phyloP scores from a whole-genome alignment of 495 filamentous ascomycete species.

The Staphylotrichum tortipilum region DNA sequence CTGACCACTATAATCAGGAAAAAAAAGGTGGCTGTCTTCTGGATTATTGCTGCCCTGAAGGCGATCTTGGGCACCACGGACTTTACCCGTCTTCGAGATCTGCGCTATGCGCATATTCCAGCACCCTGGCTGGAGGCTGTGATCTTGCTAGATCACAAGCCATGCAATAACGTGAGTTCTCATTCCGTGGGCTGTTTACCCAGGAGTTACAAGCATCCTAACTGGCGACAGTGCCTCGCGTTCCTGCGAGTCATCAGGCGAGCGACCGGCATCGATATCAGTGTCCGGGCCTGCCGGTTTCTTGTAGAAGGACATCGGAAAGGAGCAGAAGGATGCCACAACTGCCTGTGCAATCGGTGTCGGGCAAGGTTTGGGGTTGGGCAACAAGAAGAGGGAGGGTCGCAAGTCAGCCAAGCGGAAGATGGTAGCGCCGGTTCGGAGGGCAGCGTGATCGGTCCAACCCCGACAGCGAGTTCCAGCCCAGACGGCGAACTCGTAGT shows the following conservation, averaged over 20 bases:
- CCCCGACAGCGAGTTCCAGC: too few relatives aligned
- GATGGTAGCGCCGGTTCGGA: too few relatives aligned
- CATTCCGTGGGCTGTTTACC: neutral
- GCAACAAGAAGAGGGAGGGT: too few relatives aligned
- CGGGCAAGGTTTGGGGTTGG: too few relatives aligned
- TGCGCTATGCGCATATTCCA: neutral
- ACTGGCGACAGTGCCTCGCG: neutral
- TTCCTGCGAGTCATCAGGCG: neutral
- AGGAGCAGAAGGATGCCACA: neutral
- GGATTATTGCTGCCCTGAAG: conserved; percentile 2
- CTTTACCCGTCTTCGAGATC: neutral
- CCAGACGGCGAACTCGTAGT: too few relatives aligned
- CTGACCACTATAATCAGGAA: conserved; percentile 1
- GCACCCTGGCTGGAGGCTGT: neutral
- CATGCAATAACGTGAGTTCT: conserved; percentile 8
- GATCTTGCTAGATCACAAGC: conserved; percentile 2
- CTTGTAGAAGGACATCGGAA: neutral
- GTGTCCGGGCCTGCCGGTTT: neutral
- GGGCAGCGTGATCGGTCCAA: too few relatives aligned
- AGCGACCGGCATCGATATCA: neutral
- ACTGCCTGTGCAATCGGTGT: conserved; percentile 3
- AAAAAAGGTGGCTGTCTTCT: conserved; percentile 11
- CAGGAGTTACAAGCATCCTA: neutral
- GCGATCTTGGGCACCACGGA: conserved; percentile 7
- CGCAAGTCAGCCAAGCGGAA: too few relatives aligned